Evolutionary conservation across 768 basidiomycete species (phyloP), one percentile per base, ranked within the genome.

Genomic region (Serendipita sp.): DNA sequence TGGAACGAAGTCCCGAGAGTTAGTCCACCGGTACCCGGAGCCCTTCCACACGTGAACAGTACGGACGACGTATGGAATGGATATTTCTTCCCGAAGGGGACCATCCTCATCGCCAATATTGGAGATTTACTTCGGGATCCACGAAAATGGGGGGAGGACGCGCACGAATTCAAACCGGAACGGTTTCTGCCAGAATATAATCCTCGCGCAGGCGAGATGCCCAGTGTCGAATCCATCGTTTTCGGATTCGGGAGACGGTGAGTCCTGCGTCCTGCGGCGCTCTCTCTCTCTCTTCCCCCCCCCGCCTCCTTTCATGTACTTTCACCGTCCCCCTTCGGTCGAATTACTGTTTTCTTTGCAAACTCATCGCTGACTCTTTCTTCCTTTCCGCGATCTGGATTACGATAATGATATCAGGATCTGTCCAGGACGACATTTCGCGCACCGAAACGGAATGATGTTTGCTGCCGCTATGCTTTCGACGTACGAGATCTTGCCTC

Each of bases 1-100:
- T 72, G 79, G 22, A 75, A 73, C 1, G 82, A 83, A 66, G 69
- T 77, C 3, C 67, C 80, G 9, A 72, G 79, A 22, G 81, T 79
- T 77, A 75, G 77, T 38, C 77, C 74, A 0, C 78, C 79, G 3
- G 70, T 75, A 20, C 78, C 78, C 75, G 42, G 56, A 28, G 78
- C 75, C 17, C 24, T 61, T n/a, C 60, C 60, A 13, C 26, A 58
- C 61, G 3, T 38, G 2, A 13, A 22, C 26, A 24, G 2, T 11
- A 31, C 33, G 38, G 41, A 16, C 28, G 56, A 42, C 33, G 16
- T 63, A 31, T 66, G 61, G 31, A 64, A 64, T 14, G 60, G 53
- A 7, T 66, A 66, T 43, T 33, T 44, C 11, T 64, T 66, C 20
- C 65, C 65, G 3, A 66, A 66, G 17, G 63, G 61, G 13, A 64